Conservation (phyloP, 805 yeast genomes). For the Kurtzmaniella cleridarum region DNA sequence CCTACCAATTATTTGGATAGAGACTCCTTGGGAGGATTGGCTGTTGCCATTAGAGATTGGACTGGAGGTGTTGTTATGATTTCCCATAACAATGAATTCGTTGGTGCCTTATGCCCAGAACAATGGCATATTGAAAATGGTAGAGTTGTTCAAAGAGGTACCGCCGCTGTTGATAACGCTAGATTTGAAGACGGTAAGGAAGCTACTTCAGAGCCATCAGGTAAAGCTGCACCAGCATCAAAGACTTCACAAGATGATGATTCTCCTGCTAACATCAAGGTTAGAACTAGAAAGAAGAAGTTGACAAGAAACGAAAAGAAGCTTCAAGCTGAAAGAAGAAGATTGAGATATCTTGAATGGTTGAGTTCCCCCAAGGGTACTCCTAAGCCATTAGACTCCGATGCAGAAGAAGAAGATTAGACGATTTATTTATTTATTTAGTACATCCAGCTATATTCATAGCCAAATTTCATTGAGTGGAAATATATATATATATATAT, state of each 20-base stretch:
- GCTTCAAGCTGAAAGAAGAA: conserved; percentile 85
- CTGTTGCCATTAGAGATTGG: conserved; percentile 98
- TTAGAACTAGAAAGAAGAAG: conserved; percentile 90
- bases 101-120: conserved; percentile 96
- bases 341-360: conserved; percentile 93
- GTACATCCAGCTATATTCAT: too few species aligned
- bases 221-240: conserved; percentile 25
- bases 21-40: conserved; percentile 95
- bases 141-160: conserved; percentile 77
- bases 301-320: conserved; percentile 96
- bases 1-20: conserved; percentile 98
- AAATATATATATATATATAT: too few species aligned
- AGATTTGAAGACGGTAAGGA: conserved; percentile 74
- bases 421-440: not conserved
- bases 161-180: conserved; percentile 63
- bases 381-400: conserved; percentile 90
- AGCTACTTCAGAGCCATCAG: conserved; percentile 43
- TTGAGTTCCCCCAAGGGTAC: conserved; percentile 95
- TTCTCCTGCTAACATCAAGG: conserved; percentile 94
- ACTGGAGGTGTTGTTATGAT: conserved; percentile 97
- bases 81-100: conserved; percentile 95
- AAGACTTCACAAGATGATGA: conserved; percentile 66
- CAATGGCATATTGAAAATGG: conserved; percentile 98
- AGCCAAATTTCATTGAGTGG: too few species aligned
- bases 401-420: conserved; percentile 66